Percentiles rank a stretch among this genome's conserved stretches.
Conservation (phyloP, 2,329 filamentous ascomycete species). For the Calonectria fujianensis region DNA sequence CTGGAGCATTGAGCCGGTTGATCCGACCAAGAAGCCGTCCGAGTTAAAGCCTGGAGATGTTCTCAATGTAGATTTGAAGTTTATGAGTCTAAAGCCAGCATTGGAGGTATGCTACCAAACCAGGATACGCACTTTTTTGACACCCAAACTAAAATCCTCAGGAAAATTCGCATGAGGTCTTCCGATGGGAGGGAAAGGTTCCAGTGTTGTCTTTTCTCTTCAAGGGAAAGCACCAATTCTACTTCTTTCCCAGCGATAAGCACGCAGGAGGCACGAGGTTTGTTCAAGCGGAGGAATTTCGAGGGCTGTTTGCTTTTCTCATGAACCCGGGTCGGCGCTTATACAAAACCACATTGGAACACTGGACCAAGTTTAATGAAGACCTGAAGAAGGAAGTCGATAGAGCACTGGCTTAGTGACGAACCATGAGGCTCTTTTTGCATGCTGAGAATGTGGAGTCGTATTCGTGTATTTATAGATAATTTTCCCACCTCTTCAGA, state of each 20-base stretch:
- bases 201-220: background rate
- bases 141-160: background rate
- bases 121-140: background rate
- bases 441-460: background rate
- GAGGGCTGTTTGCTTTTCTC: background rate
- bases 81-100: background rate
- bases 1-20: background rate
- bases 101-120: background rate
- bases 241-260: background rate
- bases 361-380: background rate
- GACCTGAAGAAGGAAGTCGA: background rate
- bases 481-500: background rate
- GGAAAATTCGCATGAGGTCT: background rate
- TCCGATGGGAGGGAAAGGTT: background rate
- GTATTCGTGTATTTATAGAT: background rate
- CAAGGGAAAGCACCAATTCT: background rate
- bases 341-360: background rate
- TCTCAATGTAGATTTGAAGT: background rate
- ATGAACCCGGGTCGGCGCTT: background rate
- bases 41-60: background rate
- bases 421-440: background rate
- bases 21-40: background rate
- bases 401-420: background rate
- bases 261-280: background rate
- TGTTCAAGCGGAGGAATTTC: background rate